A percentile compares a stretch with the other conserved stretches of the same genome.
Conservation (phyloP, 140 eudicot genomes). For the Senecio squalidus region DNA sequence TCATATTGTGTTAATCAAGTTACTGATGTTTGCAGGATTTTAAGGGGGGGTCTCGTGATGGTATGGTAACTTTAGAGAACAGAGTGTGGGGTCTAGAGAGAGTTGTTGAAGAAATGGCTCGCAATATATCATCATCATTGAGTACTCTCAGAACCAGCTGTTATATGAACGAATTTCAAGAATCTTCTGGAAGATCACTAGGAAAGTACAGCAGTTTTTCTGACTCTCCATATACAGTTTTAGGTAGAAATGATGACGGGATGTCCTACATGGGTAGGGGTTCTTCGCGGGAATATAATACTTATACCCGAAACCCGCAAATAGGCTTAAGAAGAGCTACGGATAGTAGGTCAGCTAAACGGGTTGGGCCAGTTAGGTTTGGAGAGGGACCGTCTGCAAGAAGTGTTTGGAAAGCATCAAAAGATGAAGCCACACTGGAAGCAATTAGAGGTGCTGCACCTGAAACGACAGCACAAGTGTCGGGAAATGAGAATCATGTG, state of each 20-base stretch:
- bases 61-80: conserved; percentile 80
- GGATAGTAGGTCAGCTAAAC: conserved; percentile 52
- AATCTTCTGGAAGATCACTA: conserved; percentile 45
- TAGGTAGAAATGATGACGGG: conserved; percentile 10
- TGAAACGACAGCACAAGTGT: conserved; percentile 49
- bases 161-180: conserved; percentile 48
- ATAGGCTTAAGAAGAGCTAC: conserved; percentile 35
- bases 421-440: conserved; percentile 91
- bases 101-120: conserved; percentile 88
- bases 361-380: conserved; percentile 55
- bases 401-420: conserved; percentile 98
- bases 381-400: conserved; percentile 99
- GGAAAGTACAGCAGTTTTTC: conserved; percentile 55
- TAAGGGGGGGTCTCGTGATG: conserved; percentile 92
- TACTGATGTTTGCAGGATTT: conserved; percentile 50
- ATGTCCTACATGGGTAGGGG: conserved; percentile 35
- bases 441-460: conserved; percentile 84
- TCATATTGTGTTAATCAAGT: background rate
- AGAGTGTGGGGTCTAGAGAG: conserved; percentile 91
- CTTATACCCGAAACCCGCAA: conserved; percentile 47
- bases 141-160: conserved; percentile 42
- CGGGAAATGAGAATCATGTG: conserved; percentile 40
- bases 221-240: conserved; percentile 31
- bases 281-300: conserved; percentile 45
- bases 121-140: conserved; percentile 54